These are phyloP conservation scores for Babesia microti DNA, from an alignment of 169 alveolate genomes.

Conservation along the genomic window DNA sequence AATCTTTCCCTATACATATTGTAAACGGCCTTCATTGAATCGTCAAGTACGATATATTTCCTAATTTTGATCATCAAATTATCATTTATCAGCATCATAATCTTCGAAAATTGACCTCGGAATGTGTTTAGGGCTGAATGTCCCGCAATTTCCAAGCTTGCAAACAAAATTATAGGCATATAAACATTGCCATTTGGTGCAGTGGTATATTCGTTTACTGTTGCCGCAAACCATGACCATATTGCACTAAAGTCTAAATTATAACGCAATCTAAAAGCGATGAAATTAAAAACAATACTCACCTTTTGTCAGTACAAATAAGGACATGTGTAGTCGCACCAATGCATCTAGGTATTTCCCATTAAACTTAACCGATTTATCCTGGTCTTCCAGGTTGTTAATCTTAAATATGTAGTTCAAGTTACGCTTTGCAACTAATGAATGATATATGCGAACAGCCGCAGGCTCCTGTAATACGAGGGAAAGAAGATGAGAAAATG, in stretches of 20 bases:
- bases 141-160: too few relatives aligned
- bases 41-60: conserved; percentile 6
- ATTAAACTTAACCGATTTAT: conserved; percentile 18
- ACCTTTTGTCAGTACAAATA: background rate
- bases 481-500: conserved; percentile 18
- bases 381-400: conserved; percentile 1
- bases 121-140: conserved; percentile 3
- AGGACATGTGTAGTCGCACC: conserved; percentile 6
- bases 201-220: too few relatives aligned
- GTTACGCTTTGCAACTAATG: background rate
- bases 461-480: background rate
- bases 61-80: too few relatives aligned
- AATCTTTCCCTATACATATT: conserved; percentile 29
- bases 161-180: too few relatives aligned
- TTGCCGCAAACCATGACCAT: too few relatives aligned
- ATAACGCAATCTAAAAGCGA: too few relatives aligned
- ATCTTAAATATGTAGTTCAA: conserved; percentile 5
- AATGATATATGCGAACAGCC: conserved; percentile 7
- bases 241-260: too few relatives aligned
- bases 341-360: conserved; percentile 4
- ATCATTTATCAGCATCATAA: too few relatives aligned
- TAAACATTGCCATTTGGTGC: too few relatives aligned
- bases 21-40: conserved; percentile 3
- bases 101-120: conserved; percentile 7
- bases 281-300: too few relatives aligned